phyloP scores from a whole-genome alignment of 306 rosid genomes.

The Lagenaria siceraria region DNA sequence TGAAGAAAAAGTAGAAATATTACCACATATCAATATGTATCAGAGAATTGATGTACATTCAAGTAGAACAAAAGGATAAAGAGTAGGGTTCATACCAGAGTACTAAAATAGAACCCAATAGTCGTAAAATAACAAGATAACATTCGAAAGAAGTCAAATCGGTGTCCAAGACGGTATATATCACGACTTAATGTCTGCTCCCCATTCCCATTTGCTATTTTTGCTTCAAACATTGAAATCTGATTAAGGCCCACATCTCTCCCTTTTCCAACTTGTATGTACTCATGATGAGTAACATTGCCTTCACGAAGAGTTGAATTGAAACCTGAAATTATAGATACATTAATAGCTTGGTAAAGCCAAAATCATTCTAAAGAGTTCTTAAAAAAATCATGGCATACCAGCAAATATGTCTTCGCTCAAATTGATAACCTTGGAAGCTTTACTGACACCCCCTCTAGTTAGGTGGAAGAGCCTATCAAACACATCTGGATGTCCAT shows the following conservation, averaged over 20 bases:
- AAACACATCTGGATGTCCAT: slow-evolving; percentile 97
- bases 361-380: not conserved
- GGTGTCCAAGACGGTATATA: slow-evolving; percentile 94
- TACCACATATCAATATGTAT: not conserved
- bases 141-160: slow-evolving; percentile 96
- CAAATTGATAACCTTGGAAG: slow-evolving; percentile 92
- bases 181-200: slow-evolving; percentile 95
- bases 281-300: slow-evolving; percentile 95
- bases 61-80: not conserved
- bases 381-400: slow-evolving; percentile 14
- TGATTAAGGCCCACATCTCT: slow-evolving; percentile 99
- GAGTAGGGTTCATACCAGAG: slow-evolving; percentile 42
- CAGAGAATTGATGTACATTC: not conserved
- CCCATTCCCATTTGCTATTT: slow-evolving; percentile 96
- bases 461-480: slow-evolving; percentile 95
- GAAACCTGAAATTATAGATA: slow-evolving; percentile 45
- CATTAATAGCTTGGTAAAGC: not conserved
- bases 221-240: slow-evolving; percentile 97
- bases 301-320: slow-evolving; percentile 98
- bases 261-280: slow-evolving; percentile 97
- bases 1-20: not conserved
- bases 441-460: slow-evolving; percentile 95
- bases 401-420: slow-evolving; percentile 99
- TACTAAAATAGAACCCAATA: slow-evolving; percentile 89
- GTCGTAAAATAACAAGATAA: slow-evolving; percentile 92